phyloP scores from a whole-genome alignment of 2,329 filamentous ascomycete genomes.

The Paradendryphiella salina region DNA sequence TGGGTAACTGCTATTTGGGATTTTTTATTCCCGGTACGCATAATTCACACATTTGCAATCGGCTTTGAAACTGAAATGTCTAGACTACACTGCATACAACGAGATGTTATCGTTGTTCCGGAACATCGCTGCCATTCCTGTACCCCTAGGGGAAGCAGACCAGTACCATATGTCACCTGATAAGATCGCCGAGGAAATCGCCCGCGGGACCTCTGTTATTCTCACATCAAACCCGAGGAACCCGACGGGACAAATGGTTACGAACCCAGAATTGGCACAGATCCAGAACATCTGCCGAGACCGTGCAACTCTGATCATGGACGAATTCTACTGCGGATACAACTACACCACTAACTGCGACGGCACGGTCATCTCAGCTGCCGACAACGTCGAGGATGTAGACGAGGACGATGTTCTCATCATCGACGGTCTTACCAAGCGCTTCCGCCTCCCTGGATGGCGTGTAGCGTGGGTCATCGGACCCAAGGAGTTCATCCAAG shows the following conservation, averaged over 20 bases:
- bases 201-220: constrained; percentile 76
- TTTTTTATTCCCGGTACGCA: constrained; percentile 75
- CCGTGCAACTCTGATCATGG: constrained; percentile 87
- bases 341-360: constrained; percentile 95
- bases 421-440: constrained; percentile 94
- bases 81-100: constrained; percentile 91
- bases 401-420: constrained; percentile 80
- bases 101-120: constrained; percentile 96
- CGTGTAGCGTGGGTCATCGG: constrained; percentile 95
- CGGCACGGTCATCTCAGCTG: constrained; percentile 83
- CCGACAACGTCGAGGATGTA: constrained; percentile 87
- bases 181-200: constrained; percentile 89
- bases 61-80: constrained; percentile 20
- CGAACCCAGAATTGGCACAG: constrained; percentile 80
- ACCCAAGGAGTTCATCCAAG: constrained; percentile 93
- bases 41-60: too few relatives aligned
- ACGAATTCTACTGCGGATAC: constrained; percentile 72
- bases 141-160: constrained; percentile 78
- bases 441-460: constrained; percentile 94
- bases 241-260: constrained; percentile 85
- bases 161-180: constrained; percentile 92
- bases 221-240: constrained; percentile 95
- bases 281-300: constrained; percentile 94
- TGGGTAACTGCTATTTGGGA: constrained; percentile 88
- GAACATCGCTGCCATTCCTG: constrained; percentile 60